Conservation (phyloP, 2,329 filamentous ascomycete species). For the Beauveria medogensis region DNA sequence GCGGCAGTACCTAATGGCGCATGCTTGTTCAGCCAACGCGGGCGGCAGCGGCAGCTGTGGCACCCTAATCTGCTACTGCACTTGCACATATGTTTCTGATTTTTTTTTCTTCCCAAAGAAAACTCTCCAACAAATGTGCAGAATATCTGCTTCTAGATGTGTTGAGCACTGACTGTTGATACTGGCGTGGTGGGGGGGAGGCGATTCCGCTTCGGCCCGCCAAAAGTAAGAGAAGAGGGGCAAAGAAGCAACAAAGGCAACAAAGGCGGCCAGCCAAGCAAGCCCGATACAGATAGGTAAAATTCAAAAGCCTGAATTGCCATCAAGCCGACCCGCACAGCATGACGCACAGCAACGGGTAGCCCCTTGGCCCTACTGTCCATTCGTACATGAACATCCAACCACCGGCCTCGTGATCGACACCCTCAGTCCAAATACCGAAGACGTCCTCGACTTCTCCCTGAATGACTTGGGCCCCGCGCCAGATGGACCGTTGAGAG, state of each 20-base stretch:
- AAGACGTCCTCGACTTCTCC: neutral
- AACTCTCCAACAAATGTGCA: too few relatives aligned
- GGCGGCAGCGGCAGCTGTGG: too few relatives aligned
- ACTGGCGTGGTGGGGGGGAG: neutral
- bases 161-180: neutral
- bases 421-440: neutral
- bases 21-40: too few relatives aligned
- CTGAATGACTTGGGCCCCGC: conserved; percentile 1
- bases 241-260: neutral
- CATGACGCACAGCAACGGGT: neutral
- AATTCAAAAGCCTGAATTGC: neutral
- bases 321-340: neutral
- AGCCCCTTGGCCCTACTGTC: neutral
- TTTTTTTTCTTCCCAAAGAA: too few relatives aligned
- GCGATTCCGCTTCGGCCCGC: conserved; percentile 1
- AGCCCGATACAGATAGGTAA: too few relatives aligned
- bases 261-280: too few relatives aligned
- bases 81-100: too few relatives aligned
- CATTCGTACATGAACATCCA: neutral
- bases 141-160: too few relatives aligned
- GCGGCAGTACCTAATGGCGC: neutral
- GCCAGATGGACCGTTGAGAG: neutral
- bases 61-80: too few relatives aligned
- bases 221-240: neutral
- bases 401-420: conserved; percentile 2